These are phyloP conservation scores for Sphaerulina populicola DNA, from an alignment of 2,329 filamentous ascomycete species.

Conservation along the genomic window DNA sequence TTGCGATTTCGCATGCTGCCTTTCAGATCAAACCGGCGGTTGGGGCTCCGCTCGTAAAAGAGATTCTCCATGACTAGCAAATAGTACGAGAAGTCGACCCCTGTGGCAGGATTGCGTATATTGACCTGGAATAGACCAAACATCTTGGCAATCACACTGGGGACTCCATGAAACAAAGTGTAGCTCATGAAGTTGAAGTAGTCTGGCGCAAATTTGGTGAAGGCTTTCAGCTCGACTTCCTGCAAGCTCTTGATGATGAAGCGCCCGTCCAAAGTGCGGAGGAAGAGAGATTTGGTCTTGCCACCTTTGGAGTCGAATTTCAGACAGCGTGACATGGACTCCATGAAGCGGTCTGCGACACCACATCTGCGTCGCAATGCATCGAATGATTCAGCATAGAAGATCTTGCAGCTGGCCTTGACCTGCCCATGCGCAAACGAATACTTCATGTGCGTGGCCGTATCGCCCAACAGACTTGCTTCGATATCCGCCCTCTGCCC, in stretches of 20 bases:
- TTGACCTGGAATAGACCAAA: constrained; percentile 95
- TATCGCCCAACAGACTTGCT: constrained; percentile 71
- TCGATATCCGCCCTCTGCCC: constrained; percentile 66
- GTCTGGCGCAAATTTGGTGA: constrained; percentile 87
- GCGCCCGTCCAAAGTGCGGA: constrained; percentile 92
- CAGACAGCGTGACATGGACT: constrained; percentile 86
- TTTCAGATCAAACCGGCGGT: constrained; percentile 78
- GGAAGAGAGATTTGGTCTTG: constrained; percentile 93
- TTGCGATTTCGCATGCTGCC: constrained; percentile 98
- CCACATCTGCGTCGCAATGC: constrained; percentile 87
- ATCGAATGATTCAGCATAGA: constrained; percentile 97
- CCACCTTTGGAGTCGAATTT: constrained; percentile 98
- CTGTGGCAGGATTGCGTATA: constrained; percentile 88
- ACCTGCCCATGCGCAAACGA: constrained; percentile 91
- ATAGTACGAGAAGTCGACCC: constrained; percentile 89
- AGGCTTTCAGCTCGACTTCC: constrained; percentile 83
- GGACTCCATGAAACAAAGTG: constrained; percentile 82
- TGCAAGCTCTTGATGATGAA: constrained; percentile 89
- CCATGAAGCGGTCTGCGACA: constrained; percentile 84
- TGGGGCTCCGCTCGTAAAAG: constrained; percentile 88
- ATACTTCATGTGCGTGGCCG: constrained; percentile 90
- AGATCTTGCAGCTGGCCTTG: constrained; percentile 94
- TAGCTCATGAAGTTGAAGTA: constrained; percentile 98
- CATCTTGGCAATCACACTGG: constrained; percentile 98
- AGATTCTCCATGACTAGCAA: constrained; percentile 94